Percentiles rank a stretch among this genome's conserved stretches.
Conservation (phyloP, 2,329 filamentous ascomycete species). For the Sclerotinia nivalis region DNA sequence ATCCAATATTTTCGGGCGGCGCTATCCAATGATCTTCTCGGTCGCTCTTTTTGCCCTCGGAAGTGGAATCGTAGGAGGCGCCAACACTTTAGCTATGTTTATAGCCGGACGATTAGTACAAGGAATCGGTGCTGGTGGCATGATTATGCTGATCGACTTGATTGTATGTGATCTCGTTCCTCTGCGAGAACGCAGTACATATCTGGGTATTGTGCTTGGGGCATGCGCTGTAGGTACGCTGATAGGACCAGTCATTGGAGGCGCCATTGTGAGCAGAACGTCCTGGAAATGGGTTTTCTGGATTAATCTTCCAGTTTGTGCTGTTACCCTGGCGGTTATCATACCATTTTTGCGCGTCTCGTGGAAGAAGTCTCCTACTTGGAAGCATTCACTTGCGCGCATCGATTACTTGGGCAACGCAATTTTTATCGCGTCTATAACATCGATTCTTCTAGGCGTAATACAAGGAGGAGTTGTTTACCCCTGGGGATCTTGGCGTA, state of each 20-base stretch:
- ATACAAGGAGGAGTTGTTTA: conserved; percentile 15
- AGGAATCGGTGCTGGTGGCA: conserved; percentile 51
- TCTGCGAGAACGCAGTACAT: conserved; percentile 48
- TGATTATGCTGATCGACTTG: conserved; percentile 48
- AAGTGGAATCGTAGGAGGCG: conserved; percentile 20
- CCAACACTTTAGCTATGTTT: conserved; percentile 21
- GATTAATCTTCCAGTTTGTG: conserved; percentile 47
- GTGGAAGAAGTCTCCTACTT: conserved; percentile 18
- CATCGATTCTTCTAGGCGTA: conserved; percentile 46
- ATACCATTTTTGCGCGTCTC: conserved; percentile 20
- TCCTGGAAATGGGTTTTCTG: conserved; percentile 50
- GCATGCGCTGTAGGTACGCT: not conserved
- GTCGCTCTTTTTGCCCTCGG: not conserved
- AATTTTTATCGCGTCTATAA: conserved; percentile 45
- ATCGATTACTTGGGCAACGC: conserved; percentile 49
- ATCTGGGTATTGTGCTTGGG: not conserved
- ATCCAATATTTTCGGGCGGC: too few relatives aligned
- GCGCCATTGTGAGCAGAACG: conserved; percentile 33
- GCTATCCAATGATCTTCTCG: too few relatives aligned
- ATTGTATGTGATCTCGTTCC: conserved; percentile 54
- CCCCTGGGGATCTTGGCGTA: conserved; percentile 21
- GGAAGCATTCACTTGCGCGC: conserved; percentile 42
- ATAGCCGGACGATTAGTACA: conserved; percentile 24
- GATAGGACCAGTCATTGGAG: not conserved
- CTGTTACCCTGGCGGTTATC: conserved; percentile 19